Conservation (phyloP, 345 rosid genomes). For the Moringa oleifera region DNA sequence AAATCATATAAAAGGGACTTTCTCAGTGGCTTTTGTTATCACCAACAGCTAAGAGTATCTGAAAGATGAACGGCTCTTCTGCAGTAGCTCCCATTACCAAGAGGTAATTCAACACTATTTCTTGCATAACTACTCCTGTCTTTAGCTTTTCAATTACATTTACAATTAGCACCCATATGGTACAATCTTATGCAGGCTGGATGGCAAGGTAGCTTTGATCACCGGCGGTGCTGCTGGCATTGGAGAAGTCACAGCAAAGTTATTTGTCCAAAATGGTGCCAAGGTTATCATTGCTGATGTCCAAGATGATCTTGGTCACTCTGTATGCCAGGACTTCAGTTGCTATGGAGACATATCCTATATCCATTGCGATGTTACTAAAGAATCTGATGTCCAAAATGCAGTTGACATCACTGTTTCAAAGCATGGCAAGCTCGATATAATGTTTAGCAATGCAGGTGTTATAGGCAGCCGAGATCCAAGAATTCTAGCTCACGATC, state of each 20-base stretch:
- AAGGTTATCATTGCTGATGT: slow-evolving; percentile 77
- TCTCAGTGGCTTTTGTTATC: no score
- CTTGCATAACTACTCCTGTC: no score
- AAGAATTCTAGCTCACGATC: slow-evolving; percentile 65
- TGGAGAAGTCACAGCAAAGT: slow-evolving; percentile 70
- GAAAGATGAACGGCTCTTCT: no score
- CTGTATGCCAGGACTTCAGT: slow-evolving; percentile 39
- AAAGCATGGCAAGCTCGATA: slow-evolving; percentile 43
- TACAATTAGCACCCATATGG: no score
- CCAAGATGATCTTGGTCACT: slow-evolving; percentile 47
- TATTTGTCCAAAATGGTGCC: slow-evolving; percentile 69
- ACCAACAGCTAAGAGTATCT: no score
- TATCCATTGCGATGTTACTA: slow-evolving; percentile 67
- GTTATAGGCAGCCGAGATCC: slow-evolving; percentile 53
- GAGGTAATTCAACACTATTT: no score
- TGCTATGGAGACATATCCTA: slow-evolving; percentile 59
- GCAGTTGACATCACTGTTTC: slow-evolving; percentile 65
- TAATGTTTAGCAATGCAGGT: slow-evolving; percentile 90
- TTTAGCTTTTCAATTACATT: no score
- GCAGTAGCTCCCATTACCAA: no score
- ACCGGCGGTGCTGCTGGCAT: slow-evolving; percentile 93
- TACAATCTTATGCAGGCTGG: no score
- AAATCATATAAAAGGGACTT: no score
- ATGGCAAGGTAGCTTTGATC: slow-evolving; percentile 77
- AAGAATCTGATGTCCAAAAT: slow-evolving; percentile 60